Base-by-base conservation (phyloP, 2,329 filamentous ascomycete genomes). In the Exophiala spinifera region DNA sequence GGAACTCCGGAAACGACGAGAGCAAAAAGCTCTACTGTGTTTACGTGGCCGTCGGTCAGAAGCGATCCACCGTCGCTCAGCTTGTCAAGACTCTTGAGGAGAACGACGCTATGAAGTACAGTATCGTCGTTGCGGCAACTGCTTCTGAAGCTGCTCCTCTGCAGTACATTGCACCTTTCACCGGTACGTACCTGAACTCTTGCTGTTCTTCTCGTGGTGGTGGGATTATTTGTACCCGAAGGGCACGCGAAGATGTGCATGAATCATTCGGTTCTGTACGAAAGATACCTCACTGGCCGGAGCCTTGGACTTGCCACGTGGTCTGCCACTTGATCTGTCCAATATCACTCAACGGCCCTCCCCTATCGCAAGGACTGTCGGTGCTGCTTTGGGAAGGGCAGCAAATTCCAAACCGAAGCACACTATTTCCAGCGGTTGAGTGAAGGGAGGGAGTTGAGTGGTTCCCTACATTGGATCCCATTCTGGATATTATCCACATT, bases 101-200 rank as follows among this genome's bases (percentile, higher is more conserved):
- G 87, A 96, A 96, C 76, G 91, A 97, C 69, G 91, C 94, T 72
- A 95, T 99, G 91, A 96, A 96, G 82, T 99, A 97, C 85, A 86
- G 82, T 65, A 85, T 96, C 65, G 75, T 99, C 64, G 90, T 97
- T 65, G 94, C 94, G 65, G 94, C 94, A 69, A 99, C 94, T 61
- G 94, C 94, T 68, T 97, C 94, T 53, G 94, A 99, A 80, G 94
- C 94, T 63, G 91, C 91, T 70, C 90, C 91, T 68, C 83, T 96
- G 51, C 91, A 96, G 78, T 96, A 95, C 76, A 80, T 96, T 63
- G 91, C 91, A 67, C 92, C 91, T 60, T 96, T 96, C 84, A 92
- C 91, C 44, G 91, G 87, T 20, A 34, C 20, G 23, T 25, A 25
- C 23, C 7, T 25, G 23, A 7, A 4, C 23, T 25, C 7, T 25